A percentile compares a stretch with the other conserved stretches of the same genome.
These are phyloP conservation scores for Ailanthus altissimus DNA, from an alignment of 345 rosid genomes.

Conservation along the genomic window DNA sequence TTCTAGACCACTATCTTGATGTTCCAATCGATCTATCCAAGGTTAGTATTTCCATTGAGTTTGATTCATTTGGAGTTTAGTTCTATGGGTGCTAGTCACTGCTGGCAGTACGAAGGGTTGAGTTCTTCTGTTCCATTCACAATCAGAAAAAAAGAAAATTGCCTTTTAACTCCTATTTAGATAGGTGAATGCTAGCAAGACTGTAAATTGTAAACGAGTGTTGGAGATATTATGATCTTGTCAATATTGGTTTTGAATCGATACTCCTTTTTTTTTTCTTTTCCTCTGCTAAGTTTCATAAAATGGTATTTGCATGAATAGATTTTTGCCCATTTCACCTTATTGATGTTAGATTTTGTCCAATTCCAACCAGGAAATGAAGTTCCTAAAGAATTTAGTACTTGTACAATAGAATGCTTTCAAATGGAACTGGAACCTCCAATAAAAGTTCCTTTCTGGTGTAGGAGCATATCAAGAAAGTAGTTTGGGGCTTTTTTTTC, in stretches of 20 bases:
- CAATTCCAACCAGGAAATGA: not conserved
- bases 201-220: not conserved
- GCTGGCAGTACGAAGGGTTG: not conserved
- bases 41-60: constrained; percentile 43
- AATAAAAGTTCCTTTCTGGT: not conserved
- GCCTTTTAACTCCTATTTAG: not conserved
- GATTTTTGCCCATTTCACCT: not conserved
- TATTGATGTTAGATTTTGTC: not conserved
- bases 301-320: not conserved
- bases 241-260: not conserved
- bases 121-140: not conserved
- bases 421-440: not conserved
- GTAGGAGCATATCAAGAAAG: not conserved
- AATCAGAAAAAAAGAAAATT: not conserved
- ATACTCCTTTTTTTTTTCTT: not conserved
- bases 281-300: not conserved
- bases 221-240: not conserved
- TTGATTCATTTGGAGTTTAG: constrained; percentile 3
- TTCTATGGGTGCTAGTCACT: not conserved
- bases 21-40: constrained; percentile 94
- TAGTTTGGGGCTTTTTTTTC: not conserved
- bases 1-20: constrained; percentile 97
- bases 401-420: not conserved
- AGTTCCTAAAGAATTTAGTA: constrained; percentile 2
- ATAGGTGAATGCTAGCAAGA: not conserved